Evolutionary conservation across 805 yeast genomes (phyloP).

Genomic region (Saccharomycopsis malanga): DNA sequence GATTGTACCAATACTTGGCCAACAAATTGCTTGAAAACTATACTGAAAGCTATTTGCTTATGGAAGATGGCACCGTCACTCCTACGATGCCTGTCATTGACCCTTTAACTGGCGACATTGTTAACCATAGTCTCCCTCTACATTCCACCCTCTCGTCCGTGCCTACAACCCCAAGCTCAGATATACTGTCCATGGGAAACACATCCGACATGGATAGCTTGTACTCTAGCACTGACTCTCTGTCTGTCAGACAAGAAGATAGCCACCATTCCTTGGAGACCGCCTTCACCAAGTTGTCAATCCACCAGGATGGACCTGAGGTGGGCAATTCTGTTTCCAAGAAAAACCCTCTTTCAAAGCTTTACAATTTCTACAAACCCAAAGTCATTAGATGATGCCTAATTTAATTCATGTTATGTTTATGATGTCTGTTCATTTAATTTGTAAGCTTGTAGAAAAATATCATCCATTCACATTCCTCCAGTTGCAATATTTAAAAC

Average conservation of each 20-base stretch:
- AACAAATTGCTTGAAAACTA: slow-evolving; percentile 20
- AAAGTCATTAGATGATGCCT: not conserved
- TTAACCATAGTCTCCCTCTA: too few relatives aligned
- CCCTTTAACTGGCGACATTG: not conserved
- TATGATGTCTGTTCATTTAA: too few relatives aligned
- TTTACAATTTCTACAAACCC: slow-evolving; percentile 1
- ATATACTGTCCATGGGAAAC: too few relatives aligned
- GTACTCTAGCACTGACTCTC: not conserved
- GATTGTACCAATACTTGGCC: slow-evolving; percentile 29
- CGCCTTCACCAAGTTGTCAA: not conserved
- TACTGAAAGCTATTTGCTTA: slow-evolving; percentile 9
- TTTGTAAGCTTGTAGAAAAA: too few relatives aligned
- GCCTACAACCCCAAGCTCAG: not conserved
- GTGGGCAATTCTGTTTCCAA: too few relatives aligned
- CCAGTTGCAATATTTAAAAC: too few relatives aligned
- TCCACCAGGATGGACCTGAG: not conserved
- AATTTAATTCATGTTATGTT: too few relatives aligned
- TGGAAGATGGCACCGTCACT: not conserved
- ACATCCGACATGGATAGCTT: not conserved
- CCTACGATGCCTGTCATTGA: not conserved
- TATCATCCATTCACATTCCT: too few relatives aligned
- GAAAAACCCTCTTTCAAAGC: not conserved
- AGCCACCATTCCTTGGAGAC: not conserved
- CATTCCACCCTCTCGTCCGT: not conserved
- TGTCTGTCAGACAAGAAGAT: not conserved